Base-by-base conservation (phyloP, 2,329 filamentous ascomycete genomes). In the Zasmidium angulare region DNA sequence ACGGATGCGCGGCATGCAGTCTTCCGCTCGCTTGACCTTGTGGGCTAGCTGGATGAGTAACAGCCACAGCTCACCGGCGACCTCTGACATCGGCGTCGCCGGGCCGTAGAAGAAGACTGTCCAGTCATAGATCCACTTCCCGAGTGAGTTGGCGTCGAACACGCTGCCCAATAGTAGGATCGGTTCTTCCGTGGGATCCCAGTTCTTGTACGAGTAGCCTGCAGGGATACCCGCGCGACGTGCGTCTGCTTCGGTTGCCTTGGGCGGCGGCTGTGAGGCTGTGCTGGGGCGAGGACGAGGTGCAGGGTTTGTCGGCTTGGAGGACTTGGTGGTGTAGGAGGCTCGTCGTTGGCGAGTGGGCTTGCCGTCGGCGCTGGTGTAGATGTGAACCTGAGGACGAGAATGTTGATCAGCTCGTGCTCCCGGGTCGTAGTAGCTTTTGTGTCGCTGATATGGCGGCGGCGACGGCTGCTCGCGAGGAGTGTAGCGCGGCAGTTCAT, bases 71-170 rank as follows among this genome's bases (percentile, higher is more conserved):
- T 98, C 93, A 67, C 93, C 95, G 1, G 95, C 93, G 76, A 96
- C 88, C 66, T 97, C 92, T 55, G 92, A 86, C 71, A 97, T 90
- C 53, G 92, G 90, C 11, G 89, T 91, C 46, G 85, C 85, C 14
- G 91, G 85, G 40, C 91, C 91, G 67, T 96, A 88, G 74, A 89
- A 88, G 79, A 91, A 96, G 64, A 97, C 91, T 19, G 95, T 97
- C 95, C 95, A 99, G 82, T 98, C 95, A 77, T 96, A 99, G 72
- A 99, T 96, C 95, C 95, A 99, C 79, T 97, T 97, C 71, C 95
- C 95, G 26, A 99, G 84, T 23, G 91, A 96, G 83, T 98, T 97
- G 72, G 93, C 91, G 73, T 98, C 95, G 72, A 98, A 98, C 58
- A 98, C 95, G 72, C 91, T 96, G 53, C 95, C 95, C 21, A 98